phyloP scores from a whole-genome alignment of 352 stramenopile species.

The Lagenidium sp. region DNA sequence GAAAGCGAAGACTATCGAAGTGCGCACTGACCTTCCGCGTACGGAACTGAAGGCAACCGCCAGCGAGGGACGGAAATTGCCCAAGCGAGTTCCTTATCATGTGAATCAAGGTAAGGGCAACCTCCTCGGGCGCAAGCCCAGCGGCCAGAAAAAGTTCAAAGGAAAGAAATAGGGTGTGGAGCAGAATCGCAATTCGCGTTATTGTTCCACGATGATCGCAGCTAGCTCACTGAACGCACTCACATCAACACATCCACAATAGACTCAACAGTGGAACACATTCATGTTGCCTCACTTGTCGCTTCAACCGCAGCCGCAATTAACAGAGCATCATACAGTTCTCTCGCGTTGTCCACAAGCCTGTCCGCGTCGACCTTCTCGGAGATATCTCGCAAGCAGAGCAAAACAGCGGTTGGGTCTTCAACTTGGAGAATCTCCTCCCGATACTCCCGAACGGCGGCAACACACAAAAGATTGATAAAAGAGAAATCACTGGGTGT shows the following conservation, averaged over 20 bases:
- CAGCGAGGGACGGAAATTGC: background rate
- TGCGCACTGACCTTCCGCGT: slow-evolving; percentile 59
- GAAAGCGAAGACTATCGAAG: slow-evolving; percentile 39
- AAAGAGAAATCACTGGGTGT: slow-evolving; percentile 66
- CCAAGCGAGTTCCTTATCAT: slow-evolving; percentile 17
- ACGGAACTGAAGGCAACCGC: slow-evolving; percentile 41
- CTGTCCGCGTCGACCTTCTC: slow-evolving; percentile 34
- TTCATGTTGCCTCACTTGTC: slow-evolving; percentile 9
- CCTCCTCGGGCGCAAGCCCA: slow-evolving; percentile 22
- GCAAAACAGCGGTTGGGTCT: slow-evolving; percentile 44
- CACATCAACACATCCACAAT: too few species aligned
- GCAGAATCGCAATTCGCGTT: too few species aligned
- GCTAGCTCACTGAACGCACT: too few species aligned
- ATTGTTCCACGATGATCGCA: too few species aligned
- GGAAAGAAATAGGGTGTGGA: slow-evolving; percentile 14
- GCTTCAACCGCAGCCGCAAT: slow-evolving; percentile 52
- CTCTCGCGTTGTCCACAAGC: slow-evolving; percentile 44
- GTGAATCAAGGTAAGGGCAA: slow-evolving; percentile 17
- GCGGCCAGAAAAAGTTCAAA: slow-evolving; percentile 15
- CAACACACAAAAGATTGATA: slow-evolving; percentile 72
- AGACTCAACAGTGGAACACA: too few species aligned
- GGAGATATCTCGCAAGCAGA: slow-evolving; percentile 46
- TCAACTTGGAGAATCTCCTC: slow-evolving; percentile 53
- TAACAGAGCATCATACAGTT: slow-evolving; percentile 58
- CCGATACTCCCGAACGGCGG: slow-evolving; percentile 51